These are phyloP conservation scores for Neurospora crassa DNA, from an alignment of 2,329 filamentous ascomycete genomes.

Conservation along the genomic window DNA sequence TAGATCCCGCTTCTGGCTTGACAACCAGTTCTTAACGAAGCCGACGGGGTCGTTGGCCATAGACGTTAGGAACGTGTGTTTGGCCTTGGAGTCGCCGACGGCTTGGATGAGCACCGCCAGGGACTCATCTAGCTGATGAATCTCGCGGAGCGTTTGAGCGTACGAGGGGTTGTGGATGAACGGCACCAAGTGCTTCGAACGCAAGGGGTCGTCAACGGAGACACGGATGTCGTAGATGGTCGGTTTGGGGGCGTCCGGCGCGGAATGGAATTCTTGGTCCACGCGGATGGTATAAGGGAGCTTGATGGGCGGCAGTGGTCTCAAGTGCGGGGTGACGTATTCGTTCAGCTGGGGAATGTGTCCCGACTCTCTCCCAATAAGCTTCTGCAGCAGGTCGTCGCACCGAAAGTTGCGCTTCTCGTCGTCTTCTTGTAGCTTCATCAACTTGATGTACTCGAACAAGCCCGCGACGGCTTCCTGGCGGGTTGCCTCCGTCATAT, in stretches of 20 bases:
- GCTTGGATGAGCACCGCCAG: slow-evolving; percentile 76
- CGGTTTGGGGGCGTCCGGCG: slow-evolving; percentile 51
- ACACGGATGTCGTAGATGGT: slow-evolving; percentile 90
- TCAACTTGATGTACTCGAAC: slow-evolving; percentile 88
- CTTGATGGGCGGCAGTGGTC: slow-evolving; percentile 69
- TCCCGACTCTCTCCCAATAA: slow-evolving; percentile 66
- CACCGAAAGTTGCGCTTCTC: slow-evolving; percentile 90
- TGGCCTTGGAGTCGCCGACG: slow-evolving; percentile 75
- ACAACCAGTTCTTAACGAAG: slow-evolving; percentile 82
- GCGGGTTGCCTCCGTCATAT: slow-evolving; percentile 77
- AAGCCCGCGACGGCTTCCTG: slow-evolving; percentile 83
- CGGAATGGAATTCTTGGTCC: slow-evolving; percentile 64
- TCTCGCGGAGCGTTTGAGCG: slow-evolving; percentile 63
- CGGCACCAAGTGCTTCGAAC: slow-evolving; percentile 48
- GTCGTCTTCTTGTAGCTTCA: slow-evolving; percentile 84
- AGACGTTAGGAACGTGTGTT: slow-evolving; percentile 76
- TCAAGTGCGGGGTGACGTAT: slow-evolving; percentile 69
- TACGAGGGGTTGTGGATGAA: slow-evolving; percentile 63
- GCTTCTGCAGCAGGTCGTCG: slow-evolving; percentile 67
- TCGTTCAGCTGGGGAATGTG: slow-evolving; percentile 81
- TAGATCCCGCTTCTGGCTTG: slow-evolving; percentile 81
- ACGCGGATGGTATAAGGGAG: slow-evolving; percentile 90
- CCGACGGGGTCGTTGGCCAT: slow-evolving; percentile 72
- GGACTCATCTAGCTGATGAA: slow-evolving; percentile 72
- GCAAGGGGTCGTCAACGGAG: slow-evolving; percentile 72